Conservation (phyloP, 208 protist genomes). For the Phytomonas francai region DNA sequence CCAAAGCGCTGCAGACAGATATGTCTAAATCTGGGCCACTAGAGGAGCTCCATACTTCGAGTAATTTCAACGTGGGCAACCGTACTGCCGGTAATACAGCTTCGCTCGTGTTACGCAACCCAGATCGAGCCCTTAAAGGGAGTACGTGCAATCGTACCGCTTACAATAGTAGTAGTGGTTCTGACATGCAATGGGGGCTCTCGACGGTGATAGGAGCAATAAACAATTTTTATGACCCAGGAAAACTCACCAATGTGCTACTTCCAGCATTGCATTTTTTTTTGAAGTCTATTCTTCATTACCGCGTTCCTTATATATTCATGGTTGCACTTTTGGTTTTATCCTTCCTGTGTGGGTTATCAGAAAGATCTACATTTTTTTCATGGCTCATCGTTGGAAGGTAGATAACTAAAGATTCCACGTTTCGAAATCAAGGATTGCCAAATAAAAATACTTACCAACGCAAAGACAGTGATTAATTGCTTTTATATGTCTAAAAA, state of each 20-base stretch:
- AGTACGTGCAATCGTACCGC: neutral
- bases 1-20: neutral
- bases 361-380: conserved; percentile 41
- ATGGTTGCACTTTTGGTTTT: conserved; percentile 32
- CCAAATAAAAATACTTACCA: neutral
- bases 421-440: neutral
- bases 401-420: conserved; percentile 3
- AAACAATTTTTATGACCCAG: neutral
- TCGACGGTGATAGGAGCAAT: neutral
- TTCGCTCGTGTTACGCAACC: neutral
- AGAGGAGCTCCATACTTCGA: neutral
- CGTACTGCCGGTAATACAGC: neutral
- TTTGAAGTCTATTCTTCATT: conserved; percentile 31
- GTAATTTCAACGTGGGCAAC: neutral
- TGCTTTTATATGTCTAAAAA: neutral
- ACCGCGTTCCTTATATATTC: conserved; percentile 35
- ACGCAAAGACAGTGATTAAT: neutral
- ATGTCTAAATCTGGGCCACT: neutral
- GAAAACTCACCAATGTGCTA: neutral
- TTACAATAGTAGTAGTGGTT: neutral
- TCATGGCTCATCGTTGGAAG: conserved; percentile 36
- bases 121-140: neutral
- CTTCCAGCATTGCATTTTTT: neutral
- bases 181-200: neutral
- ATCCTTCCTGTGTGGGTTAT: conserved; percentile 56